A percentile compares a stretch with the other conserved stretches of the same genome.
Conservation (phyloP, 169 alveolate species). For the Plasmodium fragile region DNA sequence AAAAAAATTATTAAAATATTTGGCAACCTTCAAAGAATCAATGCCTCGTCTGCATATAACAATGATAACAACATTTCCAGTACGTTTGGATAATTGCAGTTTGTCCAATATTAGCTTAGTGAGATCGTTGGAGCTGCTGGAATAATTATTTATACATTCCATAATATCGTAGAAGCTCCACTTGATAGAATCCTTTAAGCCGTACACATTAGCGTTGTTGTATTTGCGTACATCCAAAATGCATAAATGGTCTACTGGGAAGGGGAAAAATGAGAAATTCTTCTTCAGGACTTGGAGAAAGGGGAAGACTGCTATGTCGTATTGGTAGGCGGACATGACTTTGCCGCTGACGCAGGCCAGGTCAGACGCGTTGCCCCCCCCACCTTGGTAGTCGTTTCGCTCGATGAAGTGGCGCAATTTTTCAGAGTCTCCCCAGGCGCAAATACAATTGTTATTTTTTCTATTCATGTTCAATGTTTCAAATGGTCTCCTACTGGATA, state of each 20-base stretch:
- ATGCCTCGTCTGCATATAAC: slow-evolving; percentile 74
- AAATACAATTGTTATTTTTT: slow-evolving; percentile 75
- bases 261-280: slow-evolving; percentile 21
- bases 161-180: slow-evolving; percentile 73
- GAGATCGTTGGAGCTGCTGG: slow-evolving; percentile 25
- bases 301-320: slow-evolving; percentile 58
- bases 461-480: slow-evolving; percentile 75
- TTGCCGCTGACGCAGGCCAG: slow-evolving; percentile 32
- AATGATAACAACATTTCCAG: slow-evolving; percentile 57
- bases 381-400: not conserved
- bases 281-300: slow-evolving; percentile 56
- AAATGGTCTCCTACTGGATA: slow-evolving; percentile 78
- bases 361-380: not conserved
- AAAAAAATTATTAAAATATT: slow-evolving; percentile 55
- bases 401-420: slow-evolving; percentile 30
- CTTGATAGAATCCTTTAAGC: slow-evolving; percentile 37
- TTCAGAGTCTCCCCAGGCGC: slow-evolving; percentile 15
- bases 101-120: slow-evolving; percentile 19
- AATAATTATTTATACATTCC: slow-evolving; percentile 67
- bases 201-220: slow-evolving; percentile 49
- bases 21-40: slow-evolving; percentile 65
- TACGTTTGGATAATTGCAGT: not conserved
- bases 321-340: slow-evolving; percentile 22
- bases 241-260: slow-evolving; percentile 20
- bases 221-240: slow-evolving; percentile 43